A percentile compares a stretch with the other conserved stretches of the same genome.
Evolutionary conservation across 148 eudicot genomes (phyloP).

Genomic region (Agrostemma githago): DNA sequence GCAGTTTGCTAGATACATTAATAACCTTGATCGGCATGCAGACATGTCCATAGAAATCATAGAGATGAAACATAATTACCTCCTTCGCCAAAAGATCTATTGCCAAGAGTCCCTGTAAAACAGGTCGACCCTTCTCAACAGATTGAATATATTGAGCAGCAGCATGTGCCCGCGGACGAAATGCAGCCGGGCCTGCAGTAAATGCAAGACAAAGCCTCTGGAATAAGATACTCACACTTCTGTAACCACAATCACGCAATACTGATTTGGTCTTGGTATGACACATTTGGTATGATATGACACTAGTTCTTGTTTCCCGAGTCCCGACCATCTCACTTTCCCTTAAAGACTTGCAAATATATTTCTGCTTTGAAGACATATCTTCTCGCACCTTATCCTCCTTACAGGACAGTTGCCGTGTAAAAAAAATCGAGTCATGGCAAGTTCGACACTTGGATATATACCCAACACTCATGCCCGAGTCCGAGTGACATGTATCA

Average conservation of each 20-base stretch:
- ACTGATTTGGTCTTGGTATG: not conserved
- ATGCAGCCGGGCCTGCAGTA: constrained; percentile 93
- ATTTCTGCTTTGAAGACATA: not conserved
- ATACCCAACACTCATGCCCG: not conserved
- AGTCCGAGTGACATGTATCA: not conserved
- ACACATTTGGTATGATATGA: not conserved
- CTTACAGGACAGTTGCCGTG: not conserved
- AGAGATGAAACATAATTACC: constrained; percentile 39
- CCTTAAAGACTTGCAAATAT: not conserved
- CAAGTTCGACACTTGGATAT: not conserved
- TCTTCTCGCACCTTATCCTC: not conserved
- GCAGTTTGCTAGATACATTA: not conserved
- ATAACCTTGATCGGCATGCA: not conserved
- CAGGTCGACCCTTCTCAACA: constrained; percentile 89
- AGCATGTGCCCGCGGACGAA: constrained; percentile 93
- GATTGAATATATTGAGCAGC: constrained; percentile 57
- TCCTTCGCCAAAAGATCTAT: constrained; percentile 92
- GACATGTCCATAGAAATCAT: constrained; percentile 10
- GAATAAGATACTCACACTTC: constrained; percentile 15
- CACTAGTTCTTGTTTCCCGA: not conserved
- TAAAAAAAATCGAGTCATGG: not conserved
- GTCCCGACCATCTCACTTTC: not conserved
- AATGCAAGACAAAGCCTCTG: constrained; percentile 3
- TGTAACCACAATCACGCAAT: constrained; percentile 4
- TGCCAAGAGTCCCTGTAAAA: constrained; percentile 90